Percentiles rank a stretch among this genome's conserved stretches.
Conservation (phyloP, 192 early-diverging fungal genomes). For the Coemansia sp. region DNA sequence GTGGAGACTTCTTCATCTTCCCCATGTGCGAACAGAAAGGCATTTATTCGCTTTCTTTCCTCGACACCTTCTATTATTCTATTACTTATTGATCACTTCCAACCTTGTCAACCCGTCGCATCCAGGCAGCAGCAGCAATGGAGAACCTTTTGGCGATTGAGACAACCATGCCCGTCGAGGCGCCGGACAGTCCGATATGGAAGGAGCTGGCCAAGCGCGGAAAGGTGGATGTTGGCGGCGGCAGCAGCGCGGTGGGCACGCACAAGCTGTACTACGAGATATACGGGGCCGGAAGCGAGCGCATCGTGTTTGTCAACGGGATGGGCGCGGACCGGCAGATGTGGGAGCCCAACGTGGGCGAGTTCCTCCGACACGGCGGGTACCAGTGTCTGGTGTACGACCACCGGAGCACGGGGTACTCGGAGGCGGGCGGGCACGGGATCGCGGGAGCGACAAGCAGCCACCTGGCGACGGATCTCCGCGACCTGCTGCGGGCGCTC, state of each 20-base stretch:
- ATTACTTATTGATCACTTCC: not conserved
- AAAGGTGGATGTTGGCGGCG: slow-evolving; percentile 19
- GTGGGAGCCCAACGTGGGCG: slow-evolving; percentile 54
- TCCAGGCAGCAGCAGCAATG: not conserved
- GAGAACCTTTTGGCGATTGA: slow-evolving; percentile 33
- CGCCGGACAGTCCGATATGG: slow-evolving; percentile 42
- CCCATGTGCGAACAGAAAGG: no score
- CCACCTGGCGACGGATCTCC: slow-evolving; percentile 60
- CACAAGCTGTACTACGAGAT: slow-evolving; percentile 48
- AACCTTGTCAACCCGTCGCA: not conserved
- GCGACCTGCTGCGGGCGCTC: slow-evolving; percentile 63
- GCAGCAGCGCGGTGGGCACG: not conserved
- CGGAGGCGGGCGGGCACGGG: slow-evolving; percentile 10
- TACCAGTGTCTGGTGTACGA: slow-evolving; percentile 77
- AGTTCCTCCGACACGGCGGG: slow-evolving; percentile 60
- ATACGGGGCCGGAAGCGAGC: slow-evolving; percentile 28
- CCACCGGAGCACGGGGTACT: slow-evolving; percentile 76
- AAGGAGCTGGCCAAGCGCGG: slow-evolving; percentile 44
- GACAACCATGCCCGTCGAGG: slow-evolving; percentile 47
- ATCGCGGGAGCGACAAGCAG: slow-evolving; percentile 15
- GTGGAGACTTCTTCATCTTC: no score
- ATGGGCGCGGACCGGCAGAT: slow-evolving; percentile 54
- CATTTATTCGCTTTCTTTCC: no score
- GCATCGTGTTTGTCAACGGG: slow-evolving; percentile 45
- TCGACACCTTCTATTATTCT: not conserved